Conservation (phyloP, 2,329 filamentous ascomycete species). For the Alternaria ventricosa region DNA sequence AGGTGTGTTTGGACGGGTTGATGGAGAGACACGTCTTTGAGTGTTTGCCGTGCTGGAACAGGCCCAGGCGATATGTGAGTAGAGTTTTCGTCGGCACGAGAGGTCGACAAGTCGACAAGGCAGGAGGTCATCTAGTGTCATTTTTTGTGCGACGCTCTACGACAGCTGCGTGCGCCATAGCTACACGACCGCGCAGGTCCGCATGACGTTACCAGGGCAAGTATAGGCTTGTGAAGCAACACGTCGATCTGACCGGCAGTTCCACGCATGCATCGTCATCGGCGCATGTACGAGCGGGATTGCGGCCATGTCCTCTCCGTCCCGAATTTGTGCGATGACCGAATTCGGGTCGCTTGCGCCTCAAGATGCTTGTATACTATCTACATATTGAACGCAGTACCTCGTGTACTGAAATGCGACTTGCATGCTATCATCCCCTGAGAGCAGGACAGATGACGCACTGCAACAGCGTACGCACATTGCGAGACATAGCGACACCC, state of each 20-base stretch:
- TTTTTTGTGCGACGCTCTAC: conserved; percentile 35
- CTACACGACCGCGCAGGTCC: conserved; percentile 30
- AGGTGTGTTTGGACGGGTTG: background rate
- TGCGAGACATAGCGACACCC: conserved; percentile 1
- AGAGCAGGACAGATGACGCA: background rate
- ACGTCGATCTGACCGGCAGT: conserved; percentile 13
- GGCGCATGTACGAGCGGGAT: background rate
- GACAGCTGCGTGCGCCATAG: conserved; percentile 23
- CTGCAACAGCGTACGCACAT: background rate
- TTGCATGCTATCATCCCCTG: background rate
- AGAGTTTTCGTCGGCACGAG: conserved; percentile 10
- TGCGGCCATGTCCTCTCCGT: background rate
- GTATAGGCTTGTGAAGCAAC: conserved; percentile 18
- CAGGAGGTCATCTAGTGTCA: conserved; percentile 16
- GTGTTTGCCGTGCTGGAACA: conserved; percentile 9
- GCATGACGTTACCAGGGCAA: conserved; percentile 30
- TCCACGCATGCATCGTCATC: conserved; percentile 12
- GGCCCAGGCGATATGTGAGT: conserved; percentile 18
- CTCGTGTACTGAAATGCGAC: background rate
- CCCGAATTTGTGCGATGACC: background rate
- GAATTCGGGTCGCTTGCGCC: background rate
- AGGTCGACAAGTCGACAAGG: conserved; percentile 19
- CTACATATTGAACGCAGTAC: background rate
- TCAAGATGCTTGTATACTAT: background rate
- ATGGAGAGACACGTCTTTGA: conserved; percentile 9